A percentile compares a stretch with the other conserved stretches of the same genome.
Conservation (phyloP, 2,329 filamentous ascomycete species). For the Trichoderma brevicompactum region DNA sequence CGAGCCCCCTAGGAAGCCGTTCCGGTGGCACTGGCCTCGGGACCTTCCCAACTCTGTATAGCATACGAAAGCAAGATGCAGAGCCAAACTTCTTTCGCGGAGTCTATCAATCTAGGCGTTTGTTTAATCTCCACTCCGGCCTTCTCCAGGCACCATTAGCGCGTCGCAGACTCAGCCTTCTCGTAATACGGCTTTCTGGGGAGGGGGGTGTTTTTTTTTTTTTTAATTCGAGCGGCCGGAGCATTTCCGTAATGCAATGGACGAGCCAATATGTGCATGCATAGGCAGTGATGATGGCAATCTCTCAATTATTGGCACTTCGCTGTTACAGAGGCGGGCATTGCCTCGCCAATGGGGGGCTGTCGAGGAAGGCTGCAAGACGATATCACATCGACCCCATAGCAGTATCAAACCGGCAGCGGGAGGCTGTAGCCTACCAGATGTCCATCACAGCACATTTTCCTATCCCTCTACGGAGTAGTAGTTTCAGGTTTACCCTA, state of each 20-base stretch:
- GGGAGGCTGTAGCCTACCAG: slow-evolving; percentile 2
- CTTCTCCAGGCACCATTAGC: slow-evolving; percentile 1
- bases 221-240: neutral
- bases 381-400: neutral
- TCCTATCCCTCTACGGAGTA: neutral
- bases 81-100: neutral
- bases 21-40: neutral
- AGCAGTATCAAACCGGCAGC: neutral
- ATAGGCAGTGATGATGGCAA: neutral
- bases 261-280: neutral
- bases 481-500: neutral
- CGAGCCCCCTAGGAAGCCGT: slow-evolving; percentile 1
- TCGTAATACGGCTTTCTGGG: neutral
- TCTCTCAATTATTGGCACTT: neutral
- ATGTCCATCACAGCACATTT: neutral
- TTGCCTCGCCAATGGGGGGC: neutral
- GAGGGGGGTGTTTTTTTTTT: neutral
- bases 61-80: neutral
- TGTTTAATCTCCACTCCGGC: slow-evolving; percentile 8
- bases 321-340: neutral
- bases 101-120: neutral
- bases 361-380: neutral
- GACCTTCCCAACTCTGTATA: slow-evolving; percentile 16
- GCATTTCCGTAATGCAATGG: neutral
- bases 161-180: slow-evolving; percentile 18